phyloP scores from a whole-genome alignment of 306 rosid species.

The Herpetospermum pedunculosum region DNA sequence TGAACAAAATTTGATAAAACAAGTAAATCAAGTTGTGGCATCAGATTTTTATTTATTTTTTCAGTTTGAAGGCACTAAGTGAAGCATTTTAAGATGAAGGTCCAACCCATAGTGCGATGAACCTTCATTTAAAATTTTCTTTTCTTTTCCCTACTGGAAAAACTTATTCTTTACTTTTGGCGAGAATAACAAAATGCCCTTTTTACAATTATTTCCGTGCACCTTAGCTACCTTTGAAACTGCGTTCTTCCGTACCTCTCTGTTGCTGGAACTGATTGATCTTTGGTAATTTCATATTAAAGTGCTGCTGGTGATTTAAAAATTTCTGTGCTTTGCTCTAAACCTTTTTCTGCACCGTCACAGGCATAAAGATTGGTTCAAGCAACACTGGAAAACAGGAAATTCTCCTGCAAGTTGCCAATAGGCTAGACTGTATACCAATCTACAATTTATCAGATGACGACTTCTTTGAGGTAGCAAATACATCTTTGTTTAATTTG shows the following conservation, averaged over 20 bases:
- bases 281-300: not conserved
- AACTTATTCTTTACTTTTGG: not conserved
- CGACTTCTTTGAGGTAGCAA: conserved; percentile 53
- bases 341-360: conserved; percentile 7
- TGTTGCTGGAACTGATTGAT: not conserved
- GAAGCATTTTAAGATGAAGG: not conserved
- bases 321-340: not conserved
- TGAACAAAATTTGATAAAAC: not conserved
- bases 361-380: conserved; percentile 39
- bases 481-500: not conserved
- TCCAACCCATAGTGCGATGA: not conserved
- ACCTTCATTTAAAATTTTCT: not conserved
- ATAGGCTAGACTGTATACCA: conserved; percentile 30
- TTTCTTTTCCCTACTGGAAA: not conserved
- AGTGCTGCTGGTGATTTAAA: not conserved
- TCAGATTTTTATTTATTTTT: not conserved
- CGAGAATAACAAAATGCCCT: not conserved
- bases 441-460: conserved; percentile 55
- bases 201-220: not conserved
- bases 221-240: not conserved
- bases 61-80: conserved; percentile 3
- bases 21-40: not conserved
- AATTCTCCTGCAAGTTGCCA: conserved; percentile 35
- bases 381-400: conserved; percentile 21
- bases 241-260: not conserved